Conservation (phyloP, 1,284 basidiomycete species). For the Mrakiaceae sp. region DNA sequence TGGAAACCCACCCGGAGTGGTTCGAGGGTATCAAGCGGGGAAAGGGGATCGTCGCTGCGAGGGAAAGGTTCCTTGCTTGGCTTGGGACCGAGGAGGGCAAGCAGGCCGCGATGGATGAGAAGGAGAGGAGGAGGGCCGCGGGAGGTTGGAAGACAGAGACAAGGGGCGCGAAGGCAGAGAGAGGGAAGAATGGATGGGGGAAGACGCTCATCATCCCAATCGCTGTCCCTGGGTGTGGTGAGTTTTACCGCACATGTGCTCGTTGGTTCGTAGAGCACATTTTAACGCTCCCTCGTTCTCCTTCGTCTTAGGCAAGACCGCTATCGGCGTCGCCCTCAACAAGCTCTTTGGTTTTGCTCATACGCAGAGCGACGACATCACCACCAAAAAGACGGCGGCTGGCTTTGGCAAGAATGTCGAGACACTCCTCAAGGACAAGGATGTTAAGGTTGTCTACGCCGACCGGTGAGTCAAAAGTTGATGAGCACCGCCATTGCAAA, state of each 20-base stretch:
- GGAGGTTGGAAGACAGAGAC: constrained; percentile 19
- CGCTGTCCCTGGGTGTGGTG: constrained; percentile 70
- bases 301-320: constrained; percentile 64
- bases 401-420: constrained; percentile 67
- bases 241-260: neutral
- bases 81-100: constrained; percentile 45
- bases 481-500: neutral
- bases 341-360: constrained; percentile 75
- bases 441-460: constrained; percentile 61
- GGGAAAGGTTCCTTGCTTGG: constrained; percentile 70
- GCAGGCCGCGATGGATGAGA: constrained; percentile 37
- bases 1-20: constrained; percentile 47
- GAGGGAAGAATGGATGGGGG: constrained; percentile 39
- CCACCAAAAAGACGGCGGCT: constrained; percentile 63
- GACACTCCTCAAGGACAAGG: constrained; percentile 47
- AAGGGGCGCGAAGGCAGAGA: constrained; percentile 19
- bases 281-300: neutral
- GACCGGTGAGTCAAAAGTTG: constrained; percentile 69
- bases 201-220: constrained; percentile 81
- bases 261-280: neutral
- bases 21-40: constrained; percentile 54
- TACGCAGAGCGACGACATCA: constrained; percentile 84
- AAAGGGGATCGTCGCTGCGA: constrained; percentile 74
- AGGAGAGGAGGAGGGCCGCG: constrained; percentile 30
- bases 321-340: constrained; percentile 64